Percentiles rank a stretch among this genome's conserved stretches.
These are phyloP conservation scores for Sporothrix schenckii DNA, from an alignment of 2,329 filamentous ascomycete genomes.

Conservation along the genomic window DNA sequence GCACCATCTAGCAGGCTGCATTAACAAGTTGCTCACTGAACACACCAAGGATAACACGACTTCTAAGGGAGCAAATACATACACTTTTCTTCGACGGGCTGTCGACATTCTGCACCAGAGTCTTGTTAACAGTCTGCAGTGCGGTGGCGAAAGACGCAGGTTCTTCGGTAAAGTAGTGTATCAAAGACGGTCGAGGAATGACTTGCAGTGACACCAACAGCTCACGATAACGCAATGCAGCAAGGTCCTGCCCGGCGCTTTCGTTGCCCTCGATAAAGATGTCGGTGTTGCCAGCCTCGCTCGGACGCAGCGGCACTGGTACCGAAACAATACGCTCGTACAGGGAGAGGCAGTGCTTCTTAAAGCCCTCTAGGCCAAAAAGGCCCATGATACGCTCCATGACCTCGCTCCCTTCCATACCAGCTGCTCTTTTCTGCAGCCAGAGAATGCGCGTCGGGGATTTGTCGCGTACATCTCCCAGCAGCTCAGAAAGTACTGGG, in stretches of 20 bases:
- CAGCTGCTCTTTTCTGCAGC: conserved; percentile 5
- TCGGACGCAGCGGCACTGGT: background rate
- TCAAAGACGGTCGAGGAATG: background rate
- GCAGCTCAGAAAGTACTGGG: background rate
- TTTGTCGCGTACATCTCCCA: background rate
- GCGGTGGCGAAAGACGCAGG: background rate
- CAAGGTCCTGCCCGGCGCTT: background rate
- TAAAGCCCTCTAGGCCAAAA: conserved; percentile 3
- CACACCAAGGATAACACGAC: background rate
- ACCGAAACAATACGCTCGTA: background rate
- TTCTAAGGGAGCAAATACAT: background rate
- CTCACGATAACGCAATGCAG: background rate
- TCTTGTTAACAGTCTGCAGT: background rate
- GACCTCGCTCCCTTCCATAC: background rate
- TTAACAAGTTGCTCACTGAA: background rate
- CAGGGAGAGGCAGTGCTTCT: background rate
- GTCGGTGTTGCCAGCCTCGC: background rate
- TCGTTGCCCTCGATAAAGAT: conserved; percentile 9
- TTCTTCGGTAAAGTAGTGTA: background rate
- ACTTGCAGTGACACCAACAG: conserved; percentile 8
- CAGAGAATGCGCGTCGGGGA: background rate
- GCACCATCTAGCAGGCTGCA: background rate
- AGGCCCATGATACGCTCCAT: conserved; percentile 16
- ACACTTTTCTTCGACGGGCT: background rate
- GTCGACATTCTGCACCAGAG: background rate